phyloP scores from a whole-genome alignment of 1,284 basidiomycete species.

The Cryptococcus sp. region DNA sequence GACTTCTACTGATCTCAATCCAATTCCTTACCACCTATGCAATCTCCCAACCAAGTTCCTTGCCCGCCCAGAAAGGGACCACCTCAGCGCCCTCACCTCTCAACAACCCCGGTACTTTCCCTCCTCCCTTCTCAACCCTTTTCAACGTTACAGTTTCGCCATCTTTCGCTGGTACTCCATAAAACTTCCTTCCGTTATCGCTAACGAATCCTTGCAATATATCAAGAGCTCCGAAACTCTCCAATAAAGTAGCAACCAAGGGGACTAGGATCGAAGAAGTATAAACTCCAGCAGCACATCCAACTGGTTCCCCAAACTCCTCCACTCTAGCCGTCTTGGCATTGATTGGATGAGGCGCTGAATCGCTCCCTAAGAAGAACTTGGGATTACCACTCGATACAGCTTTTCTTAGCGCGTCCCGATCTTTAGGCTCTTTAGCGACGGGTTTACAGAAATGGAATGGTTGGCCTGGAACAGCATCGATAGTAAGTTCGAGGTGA shows the following conservation, averaged over 20 bases:
- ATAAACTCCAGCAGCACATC: constrained; percentile 90
- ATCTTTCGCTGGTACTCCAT: constrained; percentile 53
- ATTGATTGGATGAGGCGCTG: constrained; percentile 83
- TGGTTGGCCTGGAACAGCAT: constrained; percentile 95
- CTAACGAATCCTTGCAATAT: constrained; percentile 74
- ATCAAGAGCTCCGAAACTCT: constrained; percentile 78
- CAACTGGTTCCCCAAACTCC: constrained; percentile 46
- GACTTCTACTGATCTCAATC: neutral
- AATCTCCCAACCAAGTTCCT: constrained; percentile 77
- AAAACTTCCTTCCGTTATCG: constrained; percentile 72
- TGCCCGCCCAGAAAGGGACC: constrained; percentile 89
- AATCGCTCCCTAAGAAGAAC: constrained; percentile 98
- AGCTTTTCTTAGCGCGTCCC: constrained; percentile 75
- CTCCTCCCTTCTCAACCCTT: constrained; percentile 20
- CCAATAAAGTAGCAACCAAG: constrained; percentile 70
- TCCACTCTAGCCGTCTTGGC: constrained; percentile 61
- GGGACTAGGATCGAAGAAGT: constrained; percentile 87
- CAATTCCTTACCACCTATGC: constrained; percentile 18
- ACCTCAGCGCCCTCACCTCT: constrained; percentile 61
- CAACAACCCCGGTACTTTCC: constrained; percentile 53
- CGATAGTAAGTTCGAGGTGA: constrained; percentile 89
- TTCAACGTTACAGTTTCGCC: constrained; percentile 51
- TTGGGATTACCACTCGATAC: constrained; percentile 82
- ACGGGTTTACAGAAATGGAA: constrained; percentile 99
- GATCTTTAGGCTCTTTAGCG: constrained; percentile 91